Base-by-base conservation (phyloP, 1,284 basidiomycete genomes). In the Wallemia ichthyophaga region DNA sequence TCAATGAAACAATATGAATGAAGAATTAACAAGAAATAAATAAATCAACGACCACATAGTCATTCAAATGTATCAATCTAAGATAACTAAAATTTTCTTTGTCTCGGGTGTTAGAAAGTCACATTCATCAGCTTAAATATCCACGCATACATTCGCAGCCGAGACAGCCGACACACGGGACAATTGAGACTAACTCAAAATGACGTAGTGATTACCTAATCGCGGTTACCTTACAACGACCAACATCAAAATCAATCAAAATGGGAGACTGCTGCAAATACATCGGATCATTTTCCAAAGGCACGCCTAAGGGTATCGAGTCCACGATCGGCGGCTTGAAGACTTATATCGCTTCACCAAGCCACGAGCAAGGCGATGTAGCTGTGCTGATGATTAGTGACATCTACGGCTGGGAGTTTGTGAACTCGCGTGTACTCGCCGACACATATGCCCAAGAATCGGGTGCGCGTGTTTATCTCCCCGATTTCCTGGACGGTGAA, bases 381-480 rank as follows among this genome's bases (percentile, higher is more conserved):
- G 55, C 55, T 2, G 25, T 56, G 24, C 25, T 56, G 25, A 56
- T 56, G 25, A 27, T 56, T 24, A 25, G 25, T 27, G 55, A 56
- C n/a, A 24, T 56, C 3, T 56, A 25, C 55, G 55, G 55, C 19
- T 56, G 55, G 55, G 15, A 56, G n/a, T 27, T 56, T 17, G 27
- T 28, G 28, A 63, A 63, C 58, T 57, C 37, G 17, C 25, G 59
- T 19, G 28, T 63, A 53, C 56, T 63, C 25, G 62, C 62, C 9
- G 63, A 63, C 57, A 60, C 60, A 27, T 63, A 61, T 32, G 63
- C 63, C 2, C 21, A 60, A 56, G 31, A 33, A 17, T 26, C 59
- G 3, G 62, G 62, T 31, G 62, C 60, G 2, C 32, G 62, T 5
- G 55, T 56, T 5, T 56, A 56, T 21, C 25, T 56, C 25, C 25